Base-by-base conservation (phyloP, 1,284 basidiomycete species). In the Microbotryum saponariae region DNA sequence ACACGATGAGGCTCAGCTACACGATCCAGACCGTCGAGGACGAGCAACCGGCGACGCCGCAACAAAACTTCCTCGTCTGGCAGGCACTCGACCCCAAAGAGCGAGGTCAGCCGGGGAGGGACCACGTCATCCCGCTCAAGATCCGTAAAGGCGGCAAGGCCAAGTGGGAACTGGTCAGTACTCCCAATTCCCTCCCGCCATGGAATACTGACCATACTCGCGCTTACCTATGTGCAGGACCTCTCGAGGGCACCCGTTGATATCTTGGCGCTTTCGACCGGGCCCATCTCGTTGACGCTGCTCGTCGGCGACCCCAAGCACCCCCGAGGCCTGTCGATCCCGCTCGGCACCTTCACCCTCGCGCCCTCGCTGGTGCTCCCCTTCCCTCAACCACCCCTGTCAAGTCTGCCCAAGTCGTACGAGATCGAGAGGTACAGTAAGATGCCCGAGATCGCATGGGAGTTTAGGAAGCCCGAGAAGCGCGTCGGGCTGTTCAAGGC, bases 1-100 rank as follows among this genome's bases (percentile, higher is more conserved):
- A 68, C 51, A 18, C 47, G 18, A 59, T 68, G 61, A 64, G 60
- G 54, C 62, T 68, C 58, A 37, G 60, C 10, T 66, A 66, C 58
- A 37, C 49, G 33, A 42, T 68, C 53, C 4, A 14, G 4, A 47
- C 61, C 45, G 53, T 45, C 37, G 51, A 51, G 16, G 16, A 45
- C 20, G 27, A 20, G 25, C 8, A 42, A 3, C 56, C 59, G 7
- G 18, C 63, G 33, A 48, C 51, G n/a, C 64, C 67, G 6, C 60
- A 64, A 9, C 67, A 68, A 45, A 64, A 62, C 10, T 49, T 60
- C 10, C 27, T 68, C 56, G 45, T 51, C 10, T 61, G 48, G 51
- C 25, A 53, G 20, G 54, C 60, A 5, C 44, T 52, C 23, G 29
- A 52, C 33, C 31, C 14, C 8, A 2, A 21, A 5, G 37, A 54